Conservation (phyloP, 495 filamentous ascomycete genomes). For the Aspergillus homomorphus region DNA sequence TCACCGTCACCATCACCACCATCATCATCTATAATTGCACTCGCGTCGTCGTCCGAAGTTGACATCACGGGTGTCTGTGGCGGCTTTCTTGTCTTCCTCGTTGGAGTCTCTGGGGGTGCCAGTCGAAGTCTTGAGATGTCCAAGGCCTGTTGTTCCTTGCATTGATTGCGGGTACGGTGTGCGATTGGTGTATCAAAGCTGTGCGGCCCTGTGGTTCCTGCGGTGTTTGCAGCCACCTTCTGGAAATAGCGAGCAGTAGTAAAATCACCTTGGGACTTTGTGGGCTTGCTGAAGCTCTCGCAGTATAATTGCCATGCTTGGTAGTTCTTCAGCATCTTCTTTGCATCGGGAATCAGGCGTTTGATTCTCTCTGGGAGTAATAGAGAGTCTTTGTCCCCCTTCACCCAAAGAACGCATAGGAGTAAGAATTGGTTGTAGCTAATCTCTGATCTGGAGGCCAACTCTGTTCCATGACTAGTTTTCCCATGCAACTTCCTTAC, state of each 20-base stretch:
- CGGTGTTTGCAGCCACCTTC: conserved; percentile 2
- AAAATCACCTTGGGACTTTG: conserved; percentile 7
- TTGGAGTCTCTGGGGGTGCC: background rate
- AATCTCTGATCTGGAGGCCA: conserved; percentile 8
- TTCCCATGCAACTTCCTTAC: background rate
- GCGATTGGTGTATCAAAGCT: conserved; percentile 10
- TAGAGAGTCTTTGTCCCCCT: background rate
- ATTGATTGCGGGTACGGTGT: conserved; percentile 24
- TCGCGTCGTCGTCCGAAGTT: background rate
- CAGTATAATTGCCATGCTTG: conserved; percentile 3
- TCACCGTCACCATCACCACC: too few relatives aligned
- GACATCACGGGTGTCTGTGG: background rate
- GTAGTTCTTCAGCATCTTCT: background rate
- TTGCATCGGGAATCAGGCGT: background rate
- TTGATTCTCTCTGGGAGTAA: background rate
- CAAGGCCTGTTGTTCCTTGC: background rate
- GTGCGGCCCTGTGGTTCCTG: background rate
- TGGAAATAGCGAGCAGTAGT: conserved; percentile 9
- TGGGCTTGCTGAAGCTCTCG: background rate
- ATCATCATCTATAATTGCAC: background rate
- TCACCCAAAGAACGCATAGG: conserved; percentile 5
- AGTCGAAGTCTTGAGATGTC: background rate
- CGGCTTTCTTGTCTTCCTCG: background rate
- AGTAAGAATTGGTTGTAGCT: conserved; percentile 6
- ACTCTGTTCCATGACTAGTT: conserved; percentile 1